Evolutionary conservation across 768 basidiomycete species (phyloP), one percentile per base, ranked within the genome.

Genomic region (Kwoniella europaea): DNA sequence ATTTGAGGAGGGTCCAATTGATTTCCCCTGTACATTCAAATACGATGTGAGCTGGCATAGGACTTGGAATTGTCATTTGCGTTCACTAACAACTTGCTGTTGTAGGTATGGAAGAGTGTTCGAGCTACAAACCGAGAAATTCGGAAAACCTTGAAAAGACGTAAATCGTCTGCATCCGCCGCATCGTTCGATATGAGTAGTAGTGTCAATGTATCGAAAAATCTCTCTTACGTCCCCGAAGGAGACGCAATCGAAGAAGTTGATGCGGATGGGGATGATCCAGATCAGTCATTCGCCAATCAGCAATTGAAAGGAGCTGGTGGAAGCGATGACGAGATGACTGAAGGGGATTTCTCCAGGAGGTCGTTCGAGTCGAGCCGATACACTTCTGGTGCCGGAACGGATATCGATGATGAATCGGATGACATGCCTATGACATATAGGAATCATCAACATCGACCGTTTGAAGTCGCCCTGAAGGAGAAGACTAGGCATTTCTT

Each of bases 21-120:
- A 90, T 76, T 98, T 98, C 73, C 89, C 93, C 4, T 94, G 94
- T 0, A 97, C 95, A 0, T 98, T 95, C 87, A 97, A 97, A 78
- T 94, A 93, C 78, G 91, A 95, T 75, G 91, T 95, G 59, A 68
- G 72, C 69, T 13, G 4, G 42, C 2, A 18, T 22, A 7, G 6
- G 35, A 35, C 35, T 35, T 35, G 35, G 4, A 35, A 35, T 50
- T 4, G 46, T 15, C 12, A 18, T 15, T 50, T 18, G 46, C 12
- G 46, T 50, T 6, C 13, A 50, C 13, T 50, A 50, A 18, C 27
- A 4, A 50, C n/a, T 24, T 42, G 24, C 50, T n/a, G 10, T 20
- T 57, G 12, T 42, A 67, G 71, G 79, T 81, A 18, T 81, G 80
- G 80, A 71, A 71, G 52, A 76, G 74, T 22, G 63, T 71, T 77